Evolutionary conservation across 2,329 filamentous ascomycete species (phyloP), one percentile per base, ranked within the genome.

Genomic region (Paecilomyces variotii): DNA sequence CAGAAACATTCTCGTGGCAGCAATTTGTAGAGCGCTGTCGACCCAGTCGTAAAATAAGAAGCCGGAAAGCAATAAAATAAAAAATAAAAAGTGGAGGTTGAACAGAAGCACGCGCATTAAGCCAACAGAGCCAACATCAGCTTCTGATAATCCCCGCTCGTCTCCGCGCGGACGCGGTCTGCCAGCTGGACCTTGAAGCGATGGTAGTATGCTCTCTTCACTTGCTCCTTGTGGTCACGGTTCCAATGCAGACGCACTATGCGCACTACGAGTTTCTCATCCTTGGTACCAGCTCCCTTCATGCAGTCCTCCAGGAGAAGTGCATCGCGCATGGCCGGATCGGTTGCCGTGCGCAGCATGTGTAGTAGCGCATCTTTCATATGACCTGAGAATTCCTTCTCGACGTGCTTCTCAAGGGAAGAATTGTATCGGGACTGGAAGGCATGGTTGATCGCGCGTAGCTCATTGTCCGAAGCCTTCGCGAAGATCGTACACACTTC

Each of bases 191-290:
- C 84, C 64, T 83, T 81, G 74, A 87, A 95, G 53, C 82, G 82
- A 66, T 88, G 83, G 67, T 86, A 80, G 74, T 91, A 97, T 9
- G 89, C 91, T 0, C 80, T 82, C 75, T 90, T 91, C 59, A 96
- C 87, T 64, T 90, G 87, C 55, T 85, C 83, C 79, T 96, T 80
- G 65, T 89, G 84, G 57, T 79, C 80, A 39, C 81, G 81, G 69
- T 96, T 85, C 93, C 93, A 97, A 74, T 97, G 93, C 54, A 84
- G 81, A 25, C 90, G 82, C 1, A 97, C 84, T 3, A 94, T 82
- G n/a, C 91, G 82, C 28, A 87, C 82, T 14, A 95, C 83, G 2
- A 97, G 82, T 7, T 92, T 79, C 32, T 86, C 78, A 62, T 99
- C 92, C 73, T 94, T 93, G 10, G 94, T 97, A 2, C 93, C 93